Conservation (phyloP, 78 protist species). For the Emiliania huxleyi region DNA sequence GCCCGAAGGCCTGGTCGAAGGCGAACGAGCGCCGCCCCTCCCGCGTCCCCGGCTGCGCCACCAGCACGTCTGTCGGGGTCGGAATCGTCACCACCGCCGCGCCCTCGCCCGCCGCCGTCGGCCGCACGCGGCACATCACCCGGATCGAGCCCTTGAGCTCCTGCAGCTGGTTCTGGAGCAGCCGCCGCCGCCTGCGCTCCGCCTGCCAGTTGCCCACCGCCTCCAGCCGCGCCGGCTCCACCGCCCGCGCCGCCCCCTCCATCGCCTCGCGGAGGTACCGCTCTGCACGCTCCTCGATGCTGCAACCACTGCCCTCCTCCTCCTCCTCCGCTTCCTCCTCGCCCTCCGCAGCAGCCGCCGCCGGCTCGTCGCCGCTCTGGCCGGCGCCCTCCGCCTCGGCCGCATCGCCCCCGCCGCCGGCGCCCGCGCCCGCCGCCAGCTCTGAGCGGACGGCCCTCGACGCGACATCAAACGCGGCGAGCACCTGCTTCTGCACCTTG, state of each 20-base stretch:
- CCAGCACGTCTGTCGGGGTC: not conserved
- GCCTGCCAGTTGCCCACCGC: not conserved
- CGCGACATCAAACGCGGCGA: not conserved
- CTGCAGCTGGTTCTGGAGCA: slow-evolving; percentile 31
- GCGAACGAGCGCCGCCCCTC: not conserved
- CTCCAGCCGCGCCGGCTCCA: not conserved
- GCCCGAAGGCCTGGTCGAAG: slow-evolving; percentile 72
- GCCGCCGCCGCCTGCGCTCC: not conserved
- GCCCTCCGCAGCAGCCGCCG: not conserved
- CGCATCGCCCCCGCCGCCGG: too few relatives aligned
- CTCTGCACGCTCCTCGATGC: not conserved
- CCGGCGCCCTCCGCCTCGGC: not conserved
- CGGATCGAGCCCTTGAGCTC: slow-evolving; percentile 79
- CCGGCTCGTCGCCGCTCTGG: not conserved
- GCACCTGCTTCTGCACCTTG: not conserved
- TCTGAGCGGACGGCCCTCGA: not conserved
- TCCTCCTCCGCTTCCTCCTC: not conserved
- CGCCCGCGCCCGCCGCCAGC: not conserved
- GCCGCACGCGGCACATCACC: slow-evolving; percentile 83
- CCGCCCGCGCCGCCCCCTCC: not conserved
- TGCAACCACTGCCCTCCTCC: too few relatives aligned
- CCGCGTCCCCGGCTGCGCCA: not conserved
- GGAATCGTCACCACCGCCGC: not conserved
- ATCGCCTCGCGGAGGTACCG: not conserved
- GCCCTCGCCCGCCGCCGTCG: slow-evolving; percentile 21